These are phyloP conservation scores for Diaporthe sp. DNA, from an alignment of 2,329 filamentous ascomycete genomes.

Conservation along the genomic window DNA sequence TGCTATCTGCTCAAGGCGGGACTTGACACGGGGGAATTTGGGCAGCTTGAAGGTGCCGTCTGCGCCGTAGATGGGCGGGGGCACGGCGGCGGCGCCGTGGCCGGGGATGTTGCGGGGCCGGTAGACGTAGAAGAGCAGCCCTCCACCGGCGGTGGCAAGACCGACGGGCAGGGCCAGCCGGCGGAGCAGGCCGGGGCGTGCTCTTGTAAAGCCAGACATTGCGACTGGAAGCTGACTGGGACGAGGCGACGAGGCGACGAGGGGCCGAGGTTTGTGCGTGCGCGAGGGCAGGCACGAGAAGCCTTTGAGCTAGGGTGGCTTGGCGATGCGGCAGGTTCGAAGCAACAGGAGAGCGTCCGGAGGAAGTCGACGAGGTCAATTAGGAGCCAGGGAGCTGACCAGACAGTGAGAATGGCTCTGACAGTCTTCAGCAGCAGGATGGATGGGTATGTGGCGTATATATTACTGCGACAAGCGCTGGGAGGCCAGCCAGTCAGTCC, in stretches of 20 bases:
- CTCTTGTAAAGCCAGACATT: conserved; percentile 45
- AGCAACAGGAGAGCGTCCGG: background rate
- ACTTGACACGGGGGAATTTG: conserved; percentile 74
- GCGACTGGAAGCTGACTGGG: conserved; percentile 1
- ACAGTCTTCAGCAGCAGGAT: background rate
- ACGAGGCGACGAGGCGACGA: background rate
- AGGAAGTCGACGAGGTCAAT: background rate
- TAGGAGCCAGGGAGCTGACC: background rate
- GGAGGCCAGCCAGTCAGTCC: background rate
- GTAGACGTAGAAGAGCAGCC: conserved; percentile 68
- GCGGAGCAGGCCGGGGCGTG: conserved; percentile 52
- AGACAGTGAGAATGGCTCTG: background rate
- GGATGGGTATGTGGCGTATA: background rate
- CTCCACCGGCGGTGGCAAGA: conserved; percentile 58
- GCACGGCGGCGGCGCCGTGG: conserved; percentile 76
- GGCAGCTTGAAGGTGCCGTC: conserved; percentile 78
- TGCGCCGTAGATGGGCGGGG: conserved; percentile 78
- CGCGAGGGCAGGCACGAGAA: background rate
- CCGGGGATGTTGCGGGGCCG: conserved; percentile 81
- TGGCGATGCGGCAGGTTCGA: conserved; percentile 20
- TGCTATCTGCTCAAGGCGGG: conserved; percentile 74
- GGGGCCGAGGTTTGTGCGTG: background rate
- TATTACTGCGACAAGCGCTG: background rate
- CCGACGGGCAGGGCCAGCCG: conserved; percentile 60
- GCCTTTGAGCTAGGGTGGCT: background rate